Percentiles rank a stretch among this genome's conserved stretches.
phyloP scores from a whole-genome alignment of 257 asterid genomes.

The Forsythia suspensa region DNA sequence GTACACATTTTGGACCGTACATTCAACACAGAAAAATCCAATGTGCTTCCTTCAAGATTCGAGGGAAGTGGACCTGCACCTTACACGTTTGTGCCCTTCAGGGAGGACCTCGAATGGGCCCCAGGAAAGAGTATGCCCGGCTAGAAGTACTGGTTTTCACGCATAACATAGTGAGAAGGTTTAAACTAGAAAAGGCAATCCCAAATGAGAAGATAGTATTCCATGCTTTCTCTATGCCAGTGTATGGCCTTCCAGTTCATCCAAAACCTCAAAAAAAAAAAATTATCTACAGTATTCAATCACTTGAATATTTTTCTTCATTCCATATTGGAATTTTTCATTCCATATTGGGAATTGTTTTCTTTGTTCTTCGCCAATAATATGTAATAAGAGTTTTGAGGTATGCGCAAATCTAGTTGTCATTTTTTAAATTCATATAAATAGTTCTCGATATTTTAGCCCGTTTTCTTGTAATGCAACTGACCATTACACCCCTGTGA shows the following conservation, averaged over 20 bases:
- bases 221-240: conserved; percentile 35
- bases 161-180: conserved; percentile 47
- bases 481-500: neutral
- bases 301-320: neutral
- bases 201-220: conserved; percentile 45
- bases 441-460: neutral
- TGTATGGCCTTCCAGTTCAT: conserved; percentile 42
- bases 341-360: too few relatives aligned
- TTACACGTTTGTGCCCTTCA: conserved; percentile 45
- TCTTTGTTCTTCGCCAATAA: neutral
- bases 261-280: conserved; percentile 39
- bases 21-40: conserved; percentile 46
- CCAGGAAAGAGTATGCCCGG: conserved; percentile 43
- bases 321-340: neutral
- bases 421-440: neutral
- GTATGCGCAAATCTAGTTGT: neutral
- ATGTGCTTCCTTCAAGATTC: conserved; percentile 43
- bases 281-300: neutral
- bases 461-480: neutral
- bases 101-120: conserved; percentile 52
- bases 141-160: conserved; percentile 45
- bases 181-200: conserved; percentile 31
- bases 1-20: conserved; percentile 46
- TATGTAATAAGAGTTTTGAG: too few relatives aligned
- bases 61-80: conserved; percentile 52